These are phyloP conservation scores for Scolecobasidium constrictum DNA, from an alignment of 2,329 filamentous ascomycete genomes.

Conservation along the genomic window DNA sequence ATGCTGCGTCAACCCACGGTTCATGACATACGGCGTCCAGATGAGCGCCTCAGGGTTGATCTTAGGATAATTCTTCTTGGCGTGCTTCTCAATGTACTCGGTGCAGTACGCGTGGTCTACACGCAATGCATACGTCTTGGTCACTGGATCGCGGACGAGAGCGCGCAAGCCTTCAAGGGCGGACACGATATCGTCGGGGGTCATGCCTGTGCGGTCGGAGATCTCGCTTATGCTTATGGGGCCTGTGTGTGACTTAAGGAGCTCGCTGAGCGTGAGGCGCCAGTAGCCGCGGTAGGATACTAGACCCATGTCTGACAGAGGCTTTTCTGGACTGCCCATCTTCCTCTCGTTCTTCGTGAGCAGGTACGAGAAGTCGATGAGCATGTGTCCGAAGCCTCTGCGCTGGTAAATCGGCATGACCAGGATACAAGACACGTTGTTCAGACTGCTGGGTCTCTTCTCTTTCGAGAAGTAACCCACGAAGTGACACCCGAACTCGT, in stretches of 20 bases:
- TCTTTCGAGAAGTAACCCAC: slow-evolving; percentile 99
- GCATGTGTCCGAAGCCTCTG: slow-evolving; percentile 89
- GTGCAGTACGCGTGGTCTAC: slow-evolving; percentile 78
- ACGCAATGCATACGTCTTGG: slow-evolving; percentile 78
- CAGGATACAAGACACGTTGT: slow-evolving; percentile 96
- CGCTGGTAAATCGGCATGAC: slow-evolving; percentile 94
- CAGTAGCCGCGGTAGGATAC: slow-evolving; percentile 98
- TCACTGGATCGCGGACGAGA: slow-evolving; percentile 79
- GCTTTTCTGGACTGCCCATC: slow-evolving; percentile 93
- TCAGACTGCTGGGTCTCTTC: slow-evolving; percentile 85
- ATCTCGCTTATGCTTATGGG: slow-evolving; percentile 51
- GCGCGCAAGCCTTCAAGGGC: slow-evolving; percentile 83
- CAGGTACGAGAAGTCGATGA: slow-evolving; percentile 97
- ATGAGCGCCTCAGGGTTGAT: slow-evolving; percentile 71
- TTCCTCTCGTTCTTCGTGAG: slow-evolving; percentile 87
- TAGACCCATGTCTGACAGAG: slow-evolving; percentile 92
- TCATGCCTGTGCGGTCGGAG: slow-evolving; percentile 88
- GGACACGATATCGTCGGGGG: slow-evolving; percentile 89
- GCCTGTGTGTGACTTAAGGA: slow-evolving; percentile 55
- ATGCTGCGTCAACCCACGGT: slow-evolving; percentile 67
- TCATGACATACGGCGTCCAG: slow-evolving; percentile 98
- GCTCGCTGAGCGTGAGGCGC: slow-evolving; percentile 78
- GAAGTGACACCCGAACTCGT: slow-evolving; percentile 86
- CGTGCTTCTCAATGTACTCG: slow-evolving; percentile 81
- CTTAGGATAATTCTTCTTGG: slow-evolving; percentile 76